phyloP scores from a whole-genome alignment of 192 early-diverging fungal genomes.

The Coemansia sp. region DNA sequence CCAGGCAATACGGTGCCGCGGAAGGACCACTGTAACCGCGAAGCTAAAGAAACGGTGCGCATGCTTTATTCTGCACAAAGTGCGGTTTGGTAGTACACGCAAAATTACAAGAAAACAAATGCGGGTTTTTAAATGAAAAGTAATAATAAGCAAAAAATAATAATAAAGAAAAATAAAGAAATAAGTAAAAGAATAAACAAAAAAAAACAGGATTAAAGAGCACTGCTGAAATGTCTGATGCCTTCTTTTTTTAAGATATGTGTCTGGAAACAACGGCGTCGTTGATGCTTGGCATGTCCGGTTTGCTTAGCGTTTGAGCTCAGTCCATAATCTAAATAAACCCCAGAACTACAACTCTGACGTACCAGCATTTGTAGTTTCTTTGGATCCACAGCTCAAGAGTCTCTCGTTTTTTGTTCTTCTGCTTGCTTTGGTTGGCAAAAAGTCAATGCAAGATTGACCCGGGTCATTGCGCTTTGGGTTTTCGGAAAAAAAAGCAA shows the following conservation, averaged over 20 bases:
- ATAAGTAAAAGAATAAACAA: neutral
- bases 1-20: conserved; percentile 52
- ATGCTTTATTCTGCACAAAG: conserved; percentile 10
- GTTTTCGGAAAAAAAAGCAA: neutral
- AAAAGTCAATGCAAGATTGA: neutral
- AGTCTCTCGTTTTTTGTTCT: no score
- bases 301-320: no score
- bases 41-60: conserved; percentile 51
- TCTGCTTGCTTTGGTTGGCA: no score
- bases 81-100: no score
- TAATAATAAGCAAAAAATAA: neutral
- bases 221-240: no score
- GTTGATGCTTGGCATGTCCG: no score
- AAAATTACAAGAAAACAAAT: no score
- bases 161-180: neutral
- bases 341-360: no score
- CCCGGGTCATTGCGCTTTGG: neutral
- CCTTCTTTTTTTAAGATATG: neutral
- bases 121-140: neutral
- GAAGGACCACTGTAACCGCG: conserved; percentile 54
- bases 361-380: no score
- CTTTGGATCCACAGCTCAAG: no score
- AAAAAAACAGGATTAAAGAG: neutral
- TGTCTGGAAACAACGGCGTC: neutral
- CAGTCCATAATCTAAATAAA: no score